Evolutionary conservation across 495 filamentous ascomycete species (phyloP), one percentile per base, ranked within the genome.

Genomic region (Trichoderma reesei): DNA sequence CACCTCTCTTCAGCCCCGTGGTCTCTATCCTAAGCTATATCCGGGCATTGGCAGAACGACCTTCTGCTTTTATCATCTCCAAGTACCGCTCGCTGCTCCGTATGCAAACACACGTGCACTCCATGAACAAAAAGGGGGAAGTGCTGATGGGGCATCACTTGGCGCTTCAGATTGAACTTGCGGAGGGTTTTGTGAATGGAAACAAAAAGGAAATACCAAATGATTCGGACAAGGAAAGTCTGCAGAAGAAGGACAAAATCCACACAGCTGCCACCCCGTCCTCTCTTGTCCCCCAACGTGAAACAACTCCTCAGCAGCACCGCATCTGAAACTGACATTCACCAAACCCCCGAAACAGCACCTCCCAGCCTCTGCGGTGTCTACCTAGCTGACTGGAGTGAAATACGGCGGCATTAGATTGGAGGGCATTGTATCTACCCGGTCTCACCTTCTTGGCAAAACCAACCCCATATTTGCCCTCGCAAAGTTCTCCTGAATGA

Each of bases 381-480:
- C 7, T n/a, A n/a, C n/a, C n/a, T 34, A n/a, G 11, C 44, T 56
- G 51, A 56, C 51, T 26, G 26, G 26, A 1, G 26, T 0, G 26
- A 26, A 26, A 26, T 26, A 26, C 26, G 26, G 26, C 26, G 26
- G 26, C 26, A 26, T 26, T 26, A 56, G 51, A 33, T 56, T 4
- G 9, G 34, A 26, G 51, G 34, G 34, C 26, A 9, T 33, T 31
- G 26, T 26, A 26, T 36, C 11, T 34, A 33, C 51, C 51, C 51
- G 51, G 51, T 56, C 51, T 56, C 51, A 56, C 34, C 20, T 56
- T 56, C 51, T 56, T 56, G 51, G 51, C 51, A 56, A 9, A 31
- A 26, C 33, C 31, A 26, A 26, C 26, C 26, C 26, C 26, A 26
- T 26, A 26, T 26, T 26, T 26, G 26, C 26, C 26, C n/a, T 48